Percentiles rank a stretch among this genome's conserved stretches.
phyloP scores from a whole-genome alignment of 768 basidiomycete species.

The Leccinum variicolor region DNA sequence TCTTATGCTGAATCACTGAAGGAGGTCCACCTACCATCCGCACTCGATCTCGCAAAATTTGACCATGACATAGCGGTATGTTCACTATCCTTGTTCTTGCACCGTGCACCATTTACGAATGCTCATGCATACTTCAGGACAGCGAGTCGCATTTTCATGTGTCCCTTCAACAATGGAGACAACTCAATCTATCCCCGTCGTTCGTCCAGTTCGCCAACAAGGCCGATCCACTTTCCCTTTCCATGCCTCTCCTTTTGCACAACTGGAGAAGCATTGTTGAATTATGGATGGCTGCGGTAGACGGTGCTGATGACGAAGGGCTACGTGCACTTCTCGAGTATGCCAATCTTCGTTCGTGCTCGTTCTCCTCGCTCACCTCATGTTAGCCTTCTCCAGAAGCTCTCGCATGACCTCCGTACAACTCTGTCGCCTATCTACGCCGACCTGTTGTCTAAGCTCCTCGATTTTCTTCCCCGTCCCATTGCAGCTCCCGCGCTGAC shows the following conservation, averaged over 20 bases:
- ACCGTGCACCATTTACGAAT: neutral
- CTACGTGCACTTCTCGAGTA: conserved; percentile 75
- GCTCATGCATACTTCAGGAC: conserved; percentile 44
- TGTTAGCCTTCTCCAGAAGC: conserved; percentile 69
- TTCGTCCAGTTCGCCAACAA: conserved; percentile 69
- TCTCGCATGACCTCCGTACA: conserved; percentile 77
- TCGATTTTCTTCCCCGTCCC: conserved; percentile 53
- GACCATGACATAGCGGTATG: conserved; percentile 58
- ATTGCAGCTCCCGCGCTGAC: conserved; percentile 62
- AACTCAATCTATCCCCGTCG: conserved; percentile 74
- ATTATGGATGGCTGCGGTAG: conserved; percentile 60
- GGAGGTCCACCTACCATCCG: conserved; percentile 68
- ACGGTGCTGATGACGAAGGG: conserved; percentile 66
- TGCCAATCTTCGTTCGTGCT: conserved; percentile 20
- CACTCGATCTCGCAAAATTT: conserved; percentile 51
- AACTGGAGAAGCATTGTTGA: conserved; percentile 70
- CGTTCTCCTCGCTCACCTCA: conserved; percentile 9
- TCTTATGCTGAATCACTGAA: conserved; percentile 67
- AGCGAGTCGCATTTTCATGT: conserved; percentile 76
- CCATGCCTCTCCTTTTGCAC: conserved; percentile 78
- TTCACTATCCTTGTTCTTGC: neutral
- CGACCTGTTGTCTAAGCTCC: conserved; percentile 51
- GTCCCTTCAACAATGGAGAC: conserved; percentile 70
- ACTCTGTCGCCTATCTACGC: conserved; percentile 65
- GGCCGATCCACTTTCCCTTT: conserved; percentile 59